Evolutionary conservation across 768 basidiomycete genomes (phyloP), one percentile per base, ranked within the genome.

Genomic region (Lyophyllum atratum): DNA sequence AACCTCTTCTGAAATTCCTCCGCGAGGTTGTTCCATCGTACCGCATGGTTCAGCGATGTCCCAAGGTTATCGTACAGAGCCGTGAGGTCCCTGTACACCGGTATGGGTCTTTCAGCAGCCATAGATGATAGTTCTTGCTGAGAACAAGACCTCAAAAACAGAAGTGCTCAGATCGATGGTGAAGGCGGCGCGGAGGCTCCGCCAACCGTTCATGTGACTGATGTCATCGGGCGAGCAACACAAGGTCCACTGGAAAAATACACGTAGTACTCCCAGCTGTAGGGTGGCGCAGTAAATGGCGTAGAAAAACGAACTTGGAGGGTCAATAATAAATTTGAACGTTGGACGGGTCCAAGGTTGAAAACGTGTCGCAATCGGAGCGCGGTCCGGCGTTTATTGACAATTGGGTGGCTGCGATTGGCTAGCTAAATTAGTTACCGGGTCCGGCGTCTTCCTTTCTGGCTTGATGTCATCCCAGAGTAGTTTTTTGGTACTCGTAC

Each of bases 1-100:
- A 89, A 92, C 55, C 84, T 78, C 52, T 67, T 72, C 64, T 80
- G 74, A 68, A 90, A 93, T 64, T 88, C 80, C 24, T 78, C 73
- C 1, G 79, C 78, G 34, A 92, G 81, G 26, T 78, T 71, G 61
- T 84, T 77, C 86, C 87, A 92, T 43, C 86, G 78, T 46, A 72
- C 72, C 55, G 79, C 80, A 63, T 89, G 83, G 40, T 79, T 76
- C 49, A 87, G 62, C 2, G 85, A 81, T 3, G 81, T 79, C 3
- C 80, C 79, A 4, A 83, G 67, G 60, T 77, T 80, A 4, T 76
- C 75, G 60, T 86, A 85, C 1, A 88, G 75, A 45, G 86, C 77
- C 15, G 73, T 72, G 52, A 90, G 78, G 45, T 78, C 79, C 7
- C 79, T 82, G 64, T 82, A 86, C 8, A 90, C 67, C 0, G 89